Base-by-base conservation (phyloP, 768 basidiomycete genomes). In the Mycena rosella region DNA sequence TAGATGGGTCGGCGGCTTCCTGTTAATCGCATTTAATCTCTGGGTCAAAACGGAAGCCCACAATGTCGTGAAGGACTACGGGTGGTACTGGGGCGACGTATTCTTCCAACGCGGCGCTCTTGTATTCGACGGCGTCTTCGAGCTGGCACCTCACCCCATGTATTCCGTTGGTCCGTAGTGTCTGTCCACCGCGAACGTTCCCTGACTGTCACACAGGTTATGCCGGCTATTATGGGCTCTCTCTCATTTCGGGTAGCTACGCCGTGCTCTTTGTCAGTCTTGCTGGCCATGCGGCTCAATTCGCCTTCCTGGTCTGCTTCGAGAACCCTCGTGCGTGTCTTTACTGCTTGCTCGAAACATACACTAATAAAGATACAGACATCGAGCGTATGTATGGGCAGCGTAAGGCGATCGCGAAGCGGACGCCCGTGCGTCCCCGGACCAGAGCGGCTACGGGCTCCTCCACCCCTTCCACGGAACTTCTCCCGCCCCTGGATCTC, bases 31-130 rank as follows among this genome's bases (percentile, higher is more conserved):
- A 24, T 99, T 99, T 85, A 99, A 99, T 78, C 86, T 99, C 38
- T 99, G 96, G 96, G 96, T 99, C 69, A 99, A 99, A 77, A 94
- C 93, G 2, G 97, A 99, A 75, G 98, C 98, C 0, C 98, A 99
- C 77, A 88, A 95, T 60, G 95, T 99, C 54, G 96, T 99, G 67
- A 99, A 98, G 74, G 97, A 98, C 75, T 98, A 97, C 72, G 96
- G 96, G 18, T 98, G 96, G 96, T 98, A 96, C 78, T 96, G 95
- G 95, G 96, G 94, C 13, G 94, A 96, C 72, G 90, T 90, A 63
- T 96, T 96, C 81, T 95, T 96, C 83, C 93, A 95, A 77, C 91
- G 94, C n/a, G 94, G 94, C 47, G 91, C 92, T 47, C 85, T 99
- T 17, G 92, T 98, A 3, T 99, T 99, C 74, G 97, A 99, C 76